Conservation (phyloP, 2,329 filamentous ascomycete species). For the Penicillium sp. region DNA sequence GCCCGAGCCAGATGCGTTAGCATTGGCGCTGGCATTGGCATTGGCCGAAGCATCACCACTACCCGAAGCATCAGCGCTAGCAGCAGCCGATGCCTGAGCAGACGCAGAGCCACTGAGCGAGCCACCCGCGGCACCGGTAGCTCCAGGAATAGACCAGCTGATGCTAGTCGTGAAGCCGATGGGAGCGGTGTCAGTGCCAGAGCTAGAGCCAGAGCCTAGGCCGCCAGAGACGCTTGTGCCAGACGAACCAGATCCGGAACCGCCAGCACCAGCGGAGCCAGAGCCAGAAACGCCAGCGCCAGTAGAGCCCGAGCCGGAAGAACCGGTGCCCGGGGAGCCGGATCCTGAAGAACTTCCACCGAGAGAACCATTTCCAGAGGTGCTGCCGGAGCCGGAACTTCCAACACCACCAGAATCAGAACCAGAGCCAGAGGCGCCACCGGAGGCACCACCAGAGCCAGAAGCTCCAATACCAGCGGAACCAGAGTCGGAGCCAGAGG, state of each 20-base stretch:
- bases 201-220: constrained; percentile 2
- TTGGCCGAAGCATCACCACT: no score
- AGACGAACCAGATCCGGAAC: constrained; percentile 14
- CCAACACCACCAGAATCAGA: neutral
- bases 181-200: constrained; percentile 5
- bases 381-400: constrained; percentile 1
- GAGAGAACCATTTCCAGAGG: constrained; percentile 4
- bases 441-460: neutral
- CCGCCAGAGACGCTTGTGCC: constrained; percentile 7
- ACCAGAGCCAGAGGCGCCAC: neutral
- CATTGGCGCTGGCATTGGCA: constrained; percentile 3
- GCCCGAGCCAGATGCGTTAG: constrained; percentile 1
- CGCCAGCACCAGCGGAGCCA: constrained; percentile 11
- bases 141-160: constrained; percentile 6
- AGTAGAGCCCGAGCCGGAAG: constrained; percentile 12
- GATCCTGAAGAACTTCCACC: constrained; percentile 7
- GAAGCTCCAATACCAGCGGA: no score
- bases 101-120: constrained; percentile 7
- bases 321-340: constrained; percentile 2
- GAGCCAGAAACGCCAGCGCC: constrained; percentile 13
- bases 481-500: neutral
- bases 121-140: constrained; percentile 2
- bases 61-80: no score
- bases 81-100: constrained; percentile 4
- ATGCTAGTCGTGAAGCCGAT: constrained; percentile 10